Base-by-base conservation (phyloP, 306 rosid genomes). In the Erythrophleum fordii region DNA sequence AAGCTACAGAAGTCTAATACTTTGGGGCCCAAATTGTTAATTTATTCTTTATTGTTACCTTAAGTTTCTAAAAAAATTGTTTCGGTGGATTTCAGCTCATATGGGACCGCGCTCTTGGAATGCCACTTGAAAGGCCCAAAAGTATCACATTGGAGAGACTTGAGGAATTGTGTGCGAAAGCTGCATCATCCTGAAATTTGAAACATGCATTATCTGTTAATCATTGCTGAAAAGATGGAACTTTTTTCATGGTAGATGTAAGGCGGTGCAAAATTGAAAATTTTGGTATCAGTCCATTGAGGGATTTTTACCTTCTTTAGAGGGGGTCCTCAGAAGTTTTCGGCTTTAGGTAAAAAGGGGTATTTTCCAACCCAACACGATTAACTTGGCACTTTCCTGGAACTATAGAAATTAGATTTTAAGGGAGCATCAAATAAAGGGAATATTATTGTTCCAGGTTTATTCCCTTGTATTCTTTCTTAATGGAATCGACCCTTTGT, bases 51-150 rank as follows among this genome's bases (percentile, higher is more conserved):
- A 22, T 13, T 48, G 60, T 68, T 76, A 12, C 37, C 60, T 58
- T 59, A 23, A 42, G 9, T 69, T 81, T 22, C 64, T 72, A 11
- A 22, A 5, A 9, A 18, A 26, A 46, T 35, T 69, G 28, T 61
- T 74, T 75, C 59, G 29, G 49, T 82, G 83, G 59, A 26, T 75
- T 78, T 75, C 83, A 87, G 90, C 75, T 87, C 83, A 87, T 87
- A 76, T 87, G 90, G 88, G 90, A 87, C 64, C 72, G 90, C 25
- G 88, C 88, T 62, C 90, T 87, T 61, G 88, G 88, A 80, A 59
- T 87, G 83, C 86, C 88, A 25, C 88, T 87, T 66, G 90, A 87
- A 72, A 84, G 90, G 77, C 90, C 88, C 10, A 87, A 87, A 41
- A 87, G 90, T 76, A 81, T 84, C 45, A 87, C 90, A 0, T 53